phyloP scores from a whole-genome alignment of 1,284 basidiomycete species.

The Fomitopsis pinicola region DNA sequence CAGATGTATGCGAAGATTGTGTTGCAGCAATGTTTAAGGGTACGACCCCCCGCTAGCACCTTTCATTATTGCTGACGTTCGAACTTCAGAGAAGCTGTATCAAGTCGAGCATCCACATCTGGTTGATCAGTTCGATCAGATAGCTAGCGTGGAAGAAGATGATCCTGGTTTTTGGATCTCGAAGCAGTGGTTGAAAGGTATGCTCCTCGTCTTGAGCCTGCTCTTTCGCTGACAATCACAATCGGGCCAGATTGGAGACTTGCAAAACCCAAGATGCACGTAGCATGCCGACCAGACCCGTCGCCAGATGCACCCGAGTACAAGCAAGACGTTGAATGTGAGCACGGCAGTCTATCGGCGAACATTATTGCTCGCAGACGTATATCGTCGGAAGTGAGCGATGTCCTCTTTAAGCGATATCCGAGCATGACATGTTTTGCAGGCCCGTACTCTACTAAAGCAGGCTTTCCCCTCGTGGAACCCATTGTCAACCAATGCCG shows the following conservation, averaged over 20 bases:
- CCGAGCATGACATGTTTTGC: not conserved
- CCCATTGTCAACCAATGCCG: constrained; percentile 44
- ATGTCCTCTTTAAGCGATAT: not conserved
- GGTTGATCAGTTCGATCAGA: constrained; percentile 52
- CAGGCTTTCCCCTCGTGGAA: constrained; percentile 62
- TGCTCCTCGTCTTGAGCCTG: not conserved
- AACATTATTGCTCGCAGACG: constrained; percentile 50
- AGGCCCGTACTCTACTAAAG: constrained; percentile 58
- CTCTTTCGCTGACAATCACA: not conserved
- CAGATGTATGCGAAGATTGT: constrained; percentile 61
- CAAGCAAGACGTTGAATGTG: constrained; percentile 57
- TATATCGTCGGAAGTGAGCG: constrained; percentile 53
- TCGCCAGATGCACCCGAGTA: constrained; percentile 58
- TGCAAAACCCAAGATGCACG: constrained; percentile 71
- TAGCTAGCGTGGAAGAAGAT: constrained; percentile 39
- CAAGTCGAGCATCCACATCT: constrained; percentile 56
- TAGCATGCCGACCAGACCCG: constrained; percentile 48
- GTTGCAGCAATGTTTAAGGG: constrained; percentile 57
- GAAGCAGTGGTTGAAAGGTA: constrained; percentile 70
- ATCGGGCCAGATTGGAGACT: constrained; percentile 60
- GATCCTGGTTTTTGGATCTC: constrained; percentile 68
- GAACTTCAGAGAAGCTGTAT: constrained; percentile 58
- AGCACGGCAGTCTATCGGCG: constrained; percentile 57
- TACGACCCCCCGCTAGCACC: constrained; percentile 20
- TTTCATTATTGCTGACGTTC: constrained; percentile 2